These are phyloP conservation scores for Pestalotiopsis sp. DNA, from an alignment of 2,329 filamentous ascomycete species.

Conservation along the genomic window DNA sequence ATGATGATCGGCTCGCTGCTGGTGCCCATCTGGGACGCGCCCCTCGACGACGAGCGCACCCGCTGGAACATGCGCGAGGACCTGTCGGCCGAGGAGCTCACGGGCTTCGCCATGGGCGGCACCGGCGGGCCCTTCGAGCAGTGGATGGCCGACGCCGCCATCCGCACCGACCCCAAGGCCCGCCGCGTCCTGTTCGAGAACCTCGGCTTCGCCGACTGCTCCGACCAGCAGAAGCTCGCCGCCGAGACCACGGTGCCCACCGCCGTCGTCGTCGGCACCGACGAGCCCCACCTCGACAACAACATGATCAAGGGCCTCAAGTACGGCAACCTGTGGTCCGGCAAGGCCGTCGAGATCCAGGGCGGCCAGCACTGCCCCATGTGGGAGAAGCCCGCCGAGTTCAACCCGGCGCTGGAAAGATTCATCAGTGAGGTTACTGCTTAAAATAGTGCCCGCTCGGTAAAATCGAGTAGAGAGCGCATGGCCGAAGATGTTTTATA, in stretches of 20 bases:
- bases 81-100: not conserved
- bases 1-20: not conserved
- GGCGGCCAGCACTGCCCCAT: not conserved
- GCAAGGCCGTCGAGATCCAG: not conserved
- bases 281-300: slow-evolving; percentile 1
- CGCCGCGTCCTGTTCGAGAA: not conserved
- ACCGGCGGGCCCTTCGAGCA: not conserved
- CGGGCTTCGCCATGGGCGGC: not conserved
- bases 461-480: too few relatives aligned
- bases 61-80: not conserved
- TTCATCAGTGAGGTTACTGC: not conserved
- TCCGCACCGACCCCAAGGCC: not conserved
- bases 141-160: slow-evolving; percentile 1
- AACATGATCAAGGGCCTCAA: not conserved
- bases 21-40: not conserved
- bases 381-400: not conserved
- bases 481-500: too few relatives aligned
- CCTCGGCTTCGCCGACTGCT: not conserved
- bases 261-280: not conserved
- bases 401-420: not conserved
- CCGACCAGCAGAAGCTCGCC: not conserved
- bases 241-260: not conserved
- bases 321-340: not conserved
- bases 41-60: not conserved
- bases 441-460: not conserved